Evolutionary conservation across 2,329 filamentous ascomycete species (phyloP).

Genomic region (Xylariales sp.): DNA sequence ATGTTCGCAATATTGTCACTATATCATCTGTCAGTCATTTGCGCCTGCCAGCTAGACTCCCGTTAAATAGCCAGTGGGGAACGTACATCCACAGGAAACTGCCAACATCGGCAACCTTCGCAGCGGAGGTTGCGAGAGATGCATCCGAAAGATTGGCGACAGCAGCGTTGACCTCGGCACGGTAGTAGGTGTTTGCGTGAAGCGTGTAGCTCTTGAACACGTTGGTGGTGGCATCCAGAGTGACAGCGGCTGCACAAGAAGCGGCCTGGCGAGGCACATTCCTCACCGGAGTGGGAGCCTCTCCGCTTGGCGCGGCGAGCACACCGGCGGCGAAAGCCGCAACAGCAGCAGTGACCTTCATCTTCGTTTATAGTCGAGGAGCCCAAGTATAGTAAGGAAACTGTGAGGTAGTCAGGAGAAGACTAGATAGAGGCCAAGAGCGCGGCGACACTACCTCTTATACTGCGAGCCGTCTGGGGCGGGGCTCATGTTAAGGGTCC

Average conservation of each 20-base stretch:
- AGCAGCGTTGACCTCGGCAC: constrained; percentile 23
- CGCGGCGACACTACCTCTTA: constrained; percentile 20
- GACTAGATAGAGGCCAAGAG: constrained; percentile 8
- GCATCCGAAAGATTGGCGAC: constrained; percentile 29
- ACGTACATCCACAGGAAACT: constrained; percentile 51
- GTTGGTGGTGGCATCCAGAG: constrained; percentile 26
- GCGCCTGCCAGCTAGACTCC: background rate
- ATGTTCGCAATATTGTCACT: constrained; percentile 46
- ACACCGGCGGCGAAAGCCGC: constrained; percentile 24
- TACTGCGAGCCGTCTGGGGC: constrained; percentile 10
- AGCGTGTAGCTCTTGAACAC: constrained; percentile 26
- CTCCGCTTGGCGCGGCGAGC: constrained; percentile 19
- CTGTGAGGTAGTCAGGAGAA: constrained; percentile 16
- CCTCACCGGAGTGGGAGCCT: constrained; percentile 5
- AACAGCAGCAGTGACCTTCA: constrained; percentile 25
- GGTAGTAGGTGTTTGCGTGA: constrained; percentile 29
- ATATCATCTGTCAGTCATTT: constrained; percentile 19
- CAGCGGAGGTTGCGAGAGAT: constrained; percentile 49
- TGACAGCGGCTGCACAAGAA: constrained; percentile 23
- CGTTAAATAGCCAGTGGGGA: background rate
- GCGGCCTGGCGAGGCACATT: constrained; percentile 2
- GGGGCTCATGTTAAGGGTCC: background rate
- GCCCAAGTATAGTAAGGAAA: constrained; percentile 17
- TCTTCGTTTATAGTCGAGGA: constrained; percentile 13
- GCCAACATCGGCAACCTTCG: constrained; percentile 48